Percentiles rank a stretch among this genome's conserved stretches.
These are phyloP conservation scores for Calycina herbarum DNA, from an alignment of 2,329 filamentous ascomycete species.

Conservation along the genomic window DNA sequence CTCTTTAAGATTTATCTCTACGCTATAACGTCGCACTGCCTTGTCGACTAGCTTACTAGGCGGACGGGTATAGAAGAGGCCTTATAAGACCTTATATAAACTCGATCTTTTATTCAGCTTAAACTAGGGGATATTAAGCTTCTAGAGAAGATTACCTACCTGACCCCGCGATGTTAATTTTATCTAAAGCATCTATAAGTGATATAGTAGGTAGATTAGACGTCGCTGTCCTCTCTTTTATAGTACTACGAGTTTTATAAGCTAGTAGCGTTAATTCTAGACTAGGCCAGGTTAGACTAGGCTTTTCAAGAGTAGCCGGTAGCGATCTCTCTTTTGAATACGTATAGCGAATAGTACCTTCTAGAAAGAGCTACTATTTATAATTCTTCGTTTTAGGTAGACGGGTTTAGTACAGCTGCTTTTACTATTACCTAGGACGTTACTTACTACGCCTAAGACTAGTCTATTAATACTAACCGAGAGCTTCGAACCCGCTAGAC, in stretches of 20 bases:
- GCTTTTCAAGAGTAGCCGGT: constrained; percentile 6
- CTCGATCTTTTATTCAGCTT: constrained; percentile 49
- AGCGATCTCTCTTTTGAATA: background rate
- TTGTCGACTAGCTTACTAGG: constrained; percentile 33
- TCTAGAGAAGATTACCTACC: constrained; percentile 40
- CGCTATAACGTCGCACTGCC: constrained; percentile 52
- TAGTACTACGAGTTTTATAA: constrained; percentile 48
- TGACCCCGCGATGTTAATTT: constrained; percentile 46
- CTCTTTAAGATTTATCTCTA: constrained; percentile 51
- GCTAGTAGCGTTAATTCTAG: constrained; percentile 40
- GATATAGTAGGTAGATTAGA: constrained; percentile 53
- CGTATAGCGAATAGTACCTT: constrained; percentile 19
- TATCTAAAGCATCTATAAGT: constrained; percentile 44
- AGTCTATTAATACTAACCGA: constrained; percentile 5
- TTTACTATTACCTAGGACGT: constrained; percentile 37
- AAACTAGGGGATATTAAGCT: constrained; percentile 39
- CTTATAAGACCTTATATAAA: constrained; percentile 46
- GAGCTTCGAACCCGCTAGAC: constrained; percentile 21
- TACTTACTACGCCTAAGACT: constrained; percentile 39
- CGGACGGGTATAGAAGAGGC: constrained; percentile 57
- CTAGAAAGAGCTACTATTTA: constrained; percentile 36
- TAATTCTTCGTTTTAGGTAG: constrained; percentile 36
- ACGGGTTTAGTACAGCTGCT: constrained; percentile 43
- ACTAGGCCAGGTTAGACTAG: constrained; percentile 31
- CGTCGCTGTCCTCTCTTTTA: constrained; percentile 41